Evolutionary conservation across 1,284 basidiomycete species (phyloP), one percentile per base, ranked within the genome.

Genomic region (Heliocybe sulcata): DNA sequence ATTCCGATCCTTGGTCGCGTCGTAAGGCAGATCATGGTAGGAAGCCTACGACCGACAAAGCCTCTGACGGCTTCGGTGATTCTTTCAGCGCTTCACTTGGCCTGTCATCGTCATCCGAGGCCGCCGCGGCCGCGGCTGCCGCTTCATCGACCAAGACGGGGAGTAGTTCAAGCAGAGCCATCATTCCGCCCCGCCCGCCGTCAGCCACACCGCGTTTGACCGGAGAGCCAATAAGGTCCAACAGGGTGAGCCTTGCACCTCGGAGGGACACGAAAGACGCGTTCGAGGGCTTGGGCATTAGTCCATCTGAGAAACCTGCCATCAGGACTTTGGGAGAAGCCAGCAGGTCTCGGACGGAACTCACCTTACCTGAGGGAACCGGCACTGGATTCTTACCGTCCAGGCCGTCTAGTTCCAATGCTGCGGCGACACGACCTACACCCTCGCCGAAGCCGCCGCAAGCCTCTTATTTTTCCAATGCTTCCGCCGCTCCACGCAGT

Each of bases 301-400:
- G 71, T 55, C 59, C 69, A 22, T 66, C 77, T 8, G 63, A 72
- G 45, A 72, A 70, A 20, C 73, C 72, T 51, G 73, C 77, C 3
- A 72, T 79, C 19, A 85, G 81, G 23, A 90, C 88, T 1, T 72
- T 90, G 2, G 88, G 80, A n/a, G 87, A 90, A 63, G 87, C 85
- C 29, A 75, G 87, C 51, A 84, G 83, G 63, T 66, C 83, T 55
- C 74, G 85, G 50, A 87, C 86, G 9, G 86, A 85, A 3, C 62
- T 87, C 50, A 83, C 51, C 52, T 61, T 16, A 52, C 55, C 56
- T 57, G 59, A 55, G 61, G 29, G 20, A 52, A 14, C 33, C 3
- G 51, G 10, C 12, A 29, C 51, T 14, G 51, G 29, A 29, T 16
- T 23, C 29, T 26, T 52, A 11, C 47, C 47, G 27, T 52, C 51